These are phyloP conservation scores for Heliamphora pulchella DNA, from an alignment of 179 eudicot genomes.

Conservation along the genomic window DNA sequence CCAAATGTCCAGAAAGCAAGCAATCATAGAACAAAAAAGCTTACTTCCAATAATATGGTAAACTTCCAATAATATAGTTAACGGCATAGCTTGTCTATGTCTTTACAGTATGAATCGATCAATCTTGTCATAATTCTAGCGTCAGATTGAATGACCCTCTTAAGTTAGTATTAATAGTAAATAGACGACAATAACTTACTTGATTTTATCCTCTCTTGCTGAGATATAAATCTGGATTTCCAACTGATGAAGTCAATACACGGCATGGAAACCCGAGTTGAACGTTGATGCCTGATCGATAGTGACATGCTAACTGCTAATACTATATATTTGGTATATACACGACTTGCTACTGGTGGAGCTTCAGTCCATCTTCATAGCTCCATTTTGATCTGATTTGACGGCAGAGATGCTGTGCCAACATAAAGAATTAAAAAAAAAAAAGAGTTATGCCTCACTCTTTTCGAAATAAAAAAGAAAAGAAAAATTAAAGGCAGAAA, in stretches of 20 bases:
- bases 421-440: neutral
- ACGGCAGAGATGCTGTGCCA: conserved; percentile 49
- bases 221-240: conserved; percentile 9
- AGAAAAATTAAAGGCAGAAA: too few species aligned
- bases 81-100: conserved; percentile 1
- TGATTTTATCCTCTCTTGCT: neutral
- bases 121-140: conserved; percentile 16
- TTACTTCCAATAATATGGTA: too few species aligned
- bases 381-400: conserved; percentile 63
- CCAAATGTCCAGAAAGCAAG: too few species aligned
- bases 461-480: neutral
- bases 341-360: conserved; percentile 26
- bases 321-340: conserved; percentile 31
- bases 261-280: neutral
- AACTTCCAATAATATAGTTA: neutral
- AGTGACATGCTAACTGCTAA: conserved; percentile 14
- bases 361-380: conserved; percentile 29
- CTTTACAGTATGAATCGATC: neutral
- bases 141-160: conserved; percentile 27
- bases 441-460: neutral
- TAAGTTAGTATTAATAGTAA: conserved; percentile 25
- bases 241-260: neutral
- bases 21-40: neutral
- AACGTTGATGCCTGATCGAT: conserved; percentile 9
- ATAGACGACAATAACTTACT: neutral